Conservation (phyloP, 163 green algal genomes). For the Smithsoniella earleae region DNA sequence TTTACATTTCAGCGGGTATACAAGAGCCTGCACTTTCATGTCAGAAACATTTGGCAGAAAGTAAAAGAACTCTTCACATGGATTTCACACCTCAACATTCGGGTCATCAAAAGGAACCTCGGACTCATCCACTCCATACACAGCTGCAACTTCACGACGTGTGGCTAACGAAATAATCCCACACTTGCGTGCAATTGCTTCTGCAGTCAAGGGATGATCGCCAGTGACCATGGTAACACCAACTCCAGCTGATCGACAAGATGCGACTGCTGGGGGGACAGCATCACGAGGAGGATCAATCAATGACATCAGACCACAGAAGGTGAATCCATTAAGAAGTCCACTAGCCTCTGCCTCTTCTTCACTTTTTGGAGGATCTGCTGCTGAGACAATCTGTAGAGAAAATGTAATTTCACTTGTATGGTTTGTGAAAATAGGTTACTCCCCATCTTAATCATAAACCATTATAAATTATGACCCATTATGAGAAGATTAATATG, state of each 20-base stretch:
- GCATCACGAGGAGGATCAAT: constrained; percentile 68
- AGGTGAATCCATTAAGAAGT: constrained; percentile 50
- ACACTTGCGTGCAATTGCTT: constrained; percentile 28
- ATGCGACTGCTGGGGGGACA: constrained; percentile 58
- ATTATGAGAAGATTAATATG: too few species aligned
- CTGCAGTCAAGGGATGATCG: constrained; percentile 56
- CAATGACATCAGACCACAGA: constrained; percentile 62
- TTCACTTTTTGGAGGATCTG: background rate
- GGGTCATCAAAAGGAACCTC: constrained; percentile 41
- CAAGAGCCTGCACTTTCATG: too few species aligned
- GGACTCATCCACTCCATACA: constrained; percentile 33
- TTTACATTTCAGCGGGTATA: too few species aligned
- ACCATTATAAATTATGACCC: too few species aligned
- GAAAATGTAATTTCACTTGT: too few species aligned
- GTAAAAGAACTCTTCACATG: too few species aligned
- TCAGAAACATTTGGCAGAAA: too few species aligned
- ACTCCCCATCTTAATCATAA: too few species aligned
- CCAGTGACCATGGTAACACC: constrained; percentile 72
- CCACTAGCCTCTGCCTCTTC: constrained; percentile 25
- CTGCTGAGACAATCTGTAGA: constrained; percentile 12
- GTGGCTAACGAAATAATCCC: constrained; percentile 52
- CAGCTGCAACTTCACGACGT: constrained; percentile 37
- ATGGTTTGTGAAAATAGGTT: too few species aligned
- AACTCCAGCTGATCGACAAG: constrained; percentile 49
- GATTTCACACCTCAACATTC: constrained; percentile 37